Base-by-base conservation (phyloP, 1,284 basidiomycete genomes). In the Athelia sp. region DNA sequence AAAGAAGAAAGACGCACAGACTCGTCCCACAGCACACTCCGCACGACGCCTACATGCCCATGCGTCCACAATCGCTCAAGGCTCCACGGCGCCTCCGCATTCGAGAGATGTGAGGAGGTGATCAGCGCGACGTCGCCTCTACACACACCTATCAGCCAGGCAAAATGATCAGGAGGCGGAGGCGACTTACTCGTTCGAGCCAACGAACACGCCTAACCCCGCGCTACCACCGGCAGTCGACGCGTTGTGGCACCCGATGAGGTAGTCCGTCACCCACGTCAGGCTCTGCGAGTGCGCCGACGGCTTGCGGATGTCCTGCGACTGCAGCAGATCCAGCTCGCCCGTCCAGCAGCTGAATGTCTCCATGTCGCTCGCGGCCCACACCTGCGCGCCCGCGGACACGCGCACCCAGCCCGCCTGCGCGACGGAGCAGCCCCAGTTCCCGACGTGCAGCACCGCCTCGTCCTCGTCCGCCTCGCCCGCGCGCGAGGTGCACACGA, bases 341-440 rank as follows among this genome's bases (percentile, higher is more conserved):
- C 66, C 65, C 11, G 80, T 78, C 89, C 88, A 91, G 18, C 77
- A 72, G 54, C 85, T 84, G 58, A 90, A 84, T 0, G 88, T 90
- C 62, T 91, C 88, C 88, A 91, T 91, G 63, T 91, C 89, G 54
- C 86, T 90, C 2, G 76, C 73, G 18, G 83, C 82, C 88, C 88
- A 91, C 15, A 87, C 70, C 13, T 64, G 58, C 4, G 62, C 60
- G 13, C 64, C 61, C 8, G 62, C 53, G 3, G 63, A 52, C 15
- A 61, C 55, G 21, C 63, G 60, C 45, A 79, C 71, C 86, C 87
- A 90, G 1, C 84, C 88, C 4, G 78, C 79, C 58, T 87, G 85
- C 0, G 87, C 79, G 47, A 91, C 66, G 56, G 85, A 89, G 57
- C 81, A 81, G 0, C 85, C 85, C 82, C 83, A 87, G 54, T 88